Conservation (phyloP, 2,329 filamentous ascomycete species). For the Incumbomyces delicatus region DNA sequence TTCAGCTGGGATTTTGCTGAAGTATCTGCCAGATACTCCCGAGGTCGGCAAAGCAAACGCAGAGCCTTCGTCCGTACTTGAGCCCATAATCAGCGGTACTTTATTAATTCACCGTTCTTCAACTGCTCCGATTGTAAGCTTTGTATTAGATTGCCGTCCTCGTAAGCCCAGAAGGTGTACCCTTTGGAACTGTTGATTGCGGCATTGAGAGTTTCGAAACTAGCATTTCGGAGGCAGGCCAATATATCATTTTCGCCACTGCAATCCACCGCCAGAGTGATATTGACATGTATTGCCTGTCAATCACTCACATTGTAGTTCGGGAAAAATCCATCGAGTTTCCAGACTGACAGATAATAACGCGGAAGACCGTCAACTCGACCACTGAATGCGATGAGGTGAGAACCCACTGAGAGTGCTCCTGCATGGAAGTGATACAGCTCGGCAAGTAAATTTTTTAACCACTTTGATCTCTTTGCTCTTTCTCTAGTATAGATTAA, state of each 20-base stretch:
- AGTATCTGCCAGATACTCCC: slow-evolving; percentile 29
- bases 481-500: no score
- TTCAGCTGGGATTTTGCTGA: slow-evolving; percentile 4
- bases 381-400: slow-evolving; percentile 46
- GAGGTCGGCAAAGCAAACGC: slow-evolving; percentile 45
- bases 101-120: slow-evolving; percentile 50
- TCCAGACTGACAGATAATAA: slow-evolving; percentile 43
- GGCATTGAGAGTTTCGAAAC: slow-evolving; percentile 50
- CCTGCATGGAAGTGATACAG: no score
- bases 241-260: slow-evolving; percentile 46
- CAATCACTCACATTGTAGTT: slow-evolving; percentile 27
- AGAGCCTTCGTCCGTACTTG: slow-evolving; percentile 57
- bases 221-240: slow-evolving; percentile 53
- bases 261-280: slow-evolving; percentile 54
- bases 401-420: slow-evolving; percentile 26
- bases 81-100: slow-evolving; percentile 54
- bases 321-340: slow-evolving; percentile 29
- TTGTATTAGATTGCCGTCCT: slow-evolving; percentile 49
- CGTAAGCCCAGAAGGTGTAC: slow-evolving; percentile 24
- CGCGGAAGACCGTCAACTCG: slow-evolving; percentile 46
- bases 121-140: slow-evolving; percentile 41
- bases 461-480: no score
- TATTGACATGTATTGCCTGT: slow-evolving; percentile 53
- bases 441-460: no score
- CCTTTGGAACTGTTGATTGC: slow-evolving; percentile 34